Percentiles rank a stretch among this genome's conserved stretches.
Evolutionary conservation across 2,329 filamentous ascomycete species (phyloP).

Genomic region (Pseudofabraea citricarpa): DNA sequence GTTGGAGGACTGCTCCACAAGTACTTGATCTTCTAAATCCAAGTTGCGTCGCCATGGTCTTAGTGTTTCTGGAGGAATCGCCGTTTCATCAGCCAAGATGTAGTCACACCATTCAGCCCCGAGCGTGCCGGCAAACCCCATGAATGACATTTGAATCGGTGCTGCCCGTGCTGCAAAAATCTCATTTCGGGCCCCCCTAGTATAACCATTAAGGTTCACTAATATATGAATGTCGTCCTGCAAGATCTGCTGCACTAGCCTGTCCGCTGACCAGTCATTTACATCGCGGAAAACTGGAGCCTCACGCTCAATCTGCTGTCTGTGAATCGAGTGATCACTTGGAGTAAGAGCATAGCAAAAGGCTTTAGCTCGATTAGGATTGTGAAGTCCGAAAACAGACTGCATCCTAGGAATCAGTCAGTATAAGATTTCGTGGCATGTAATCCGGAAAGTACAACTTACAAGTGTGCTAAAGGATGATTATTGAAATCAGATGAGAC

Average conservation of each 20-base stretch:
- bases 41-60: constrained; percentile 74
- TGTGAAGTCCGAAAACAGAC: constrained; percentile 91
- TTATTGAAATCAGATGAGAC: constrained; percentile 99
- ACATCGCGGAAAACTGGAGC: constrained; percentile 88
- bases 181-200: constrained; percentile 91
- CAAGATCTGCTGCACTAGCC: constrained; percentile 79
- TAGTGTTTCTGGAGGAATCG: constrained; percentile 77
- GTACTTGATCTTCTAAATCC: constrained; percentile 63
- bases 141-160: constrained; percentile 98
- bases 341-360: constrained; percentile 94
- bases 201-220: constrained; percentile 97
- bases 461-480: constrained; percentile 88
- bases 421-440: no score
- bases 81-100: constrained; percentile 82
- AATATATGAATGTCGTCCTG: constrained; percentile 88
- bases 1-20: constrained; percentile 57
- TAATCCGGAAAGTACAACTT: no score
- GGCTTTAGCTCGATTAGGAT: constrained; percentile 68
- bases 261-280: constrained; percentile 80
- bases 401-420: constrained; percentile 66
- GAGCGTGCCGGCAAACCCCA: constrained; percentile 95
- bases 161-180: constrained; percentile 92
- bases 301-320: constrained; percentile 88
- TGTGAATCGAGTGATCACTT: constrained; percentile 84
- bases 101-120: constrained; percentile 99